Conservation (phyloP, 805 yeast genomes). For the Metschnikowia dekortorum region DNA sequence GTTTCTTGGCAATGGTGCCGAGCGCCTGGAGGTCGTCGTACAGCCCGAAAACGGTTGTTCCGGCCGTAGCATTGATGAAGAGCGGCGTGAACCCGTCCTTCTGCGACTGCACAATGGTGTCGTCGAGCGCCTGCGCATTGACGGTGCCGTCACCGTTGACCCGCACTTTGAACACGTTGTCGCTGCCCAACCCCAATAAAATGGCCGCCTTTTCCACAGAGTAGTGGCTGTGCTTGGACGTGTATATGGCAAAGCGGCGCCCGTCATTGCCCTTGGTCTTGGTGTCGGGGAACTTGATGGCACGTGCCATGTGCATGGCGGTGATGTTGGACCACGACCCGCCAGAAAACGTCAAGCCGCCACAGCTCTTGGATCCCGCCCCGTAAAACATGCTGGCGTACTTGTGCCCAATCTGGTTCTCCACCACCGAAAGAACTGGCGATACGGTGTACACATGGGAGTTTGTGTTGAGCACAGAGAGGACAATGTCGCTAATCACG, state of each 20-base stretch:
- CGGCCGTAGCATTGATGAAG: slow-evolving; percentile 79
- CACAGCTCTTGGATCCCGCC: slow-evolving; percentile 46
- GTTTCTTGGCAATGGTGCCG: slow-evolving; percentile 46
- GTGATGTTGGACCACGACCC: slow-evolving; percentile 87
- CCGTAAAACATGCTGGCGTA: slow-evolving; percentile 64
- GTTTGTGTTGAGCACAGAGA: slow-evolving; percentile 72
- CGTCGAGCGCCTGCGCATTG: slow-evolving; percentile 45
- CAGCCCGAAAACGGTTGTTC: slow-evolving; percentile 84
- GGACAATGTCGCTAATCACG: slow-evolving; percentile 62
- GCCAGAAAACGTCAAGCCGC: slow-evolving; percentile 83
- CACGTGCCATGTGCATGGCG: slow-evolving; percentile 72
- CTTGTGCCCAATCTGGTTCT: slow-evolving; percentile 58
- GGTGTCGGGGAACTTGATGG: slow-evolving; percentile 63
- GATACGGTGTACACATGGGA: slow-evolving; percentile 84
- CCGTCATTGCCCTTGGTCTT: slow-evolving; percentile 52
- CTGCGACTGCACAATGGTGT: slow-evolving; percentile 40
- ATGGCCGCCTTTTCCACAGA: slow-evolving; percentile 81
- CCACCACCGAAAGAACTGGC: slow-evolving; percentile 73
- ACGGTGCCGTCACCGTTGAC: slow-evolving; percentile 55
- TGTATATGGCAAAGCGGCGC: slow-evolving; percentile 61
- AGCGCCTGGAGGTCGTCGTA: slow-evolving; percentile 65
- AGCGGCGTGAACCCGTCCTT: slow-evolving; percentile 64
- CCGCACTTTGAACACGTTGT: slow-evolving; percentile 57
- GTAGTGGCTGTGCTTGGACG: slow-evolving; percentile 72
- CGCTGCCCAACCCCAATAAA: slow-evolving; percentile 64